These are phyloP conservation scores for Saccharomycopsis malanga DNA, from an alignment of 805 yeast species.

Conservation along the genomic window DNA sequence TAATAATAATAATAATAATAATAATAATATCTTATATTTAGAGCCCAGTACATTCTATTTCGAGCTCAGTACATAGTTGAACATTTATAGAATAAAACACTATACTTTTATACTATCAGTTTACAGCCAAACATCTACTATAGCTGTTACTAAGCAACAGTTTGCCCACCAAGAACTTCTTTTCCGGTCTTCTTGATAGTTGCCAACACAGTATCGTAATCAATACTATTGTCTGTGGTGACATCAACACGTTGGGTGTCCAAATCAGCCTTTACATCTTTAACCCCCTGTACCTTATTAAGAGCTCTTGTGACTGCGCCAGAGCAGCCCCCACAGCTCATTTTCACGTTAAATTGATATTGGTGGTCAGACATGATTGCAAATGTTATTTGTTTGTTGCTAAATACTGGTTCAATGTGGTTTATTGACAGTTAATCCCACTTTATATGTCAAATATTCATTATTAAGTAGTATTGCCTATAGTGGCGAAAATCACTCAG, in stretches of 20 bases:
- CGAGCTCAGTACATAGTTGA: too few relatives aligned
- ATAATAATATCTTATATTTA: too few relatives aligned
- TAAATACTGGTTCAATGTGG: too few relatives aligned
- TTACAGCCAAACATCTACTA: too few relatives aligned
- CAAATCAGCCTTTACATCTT: constrained; percentile 63
- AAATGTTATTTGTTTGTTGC: too few relatives aligned
- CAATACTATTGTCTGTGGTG: constrained; percentile 40
- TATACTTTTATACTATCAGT: neutral
- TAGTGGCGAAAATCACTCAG: too few relatives aligned
- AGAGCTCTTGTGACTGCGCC: constrained; percentile 78
- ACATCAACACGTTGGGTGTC: constrained; percentile 81
- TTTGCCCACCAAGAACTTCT: constrained; percentile 60
- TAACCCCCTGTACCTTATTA: constrained; percentile 64
- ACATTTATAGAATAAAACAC: neutral
- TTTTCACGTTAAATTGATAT: constrained; percentile 73
- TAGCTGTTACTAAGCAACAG: constrained; percentile 41
- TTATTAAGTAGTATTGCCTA: too few relatives aligned
- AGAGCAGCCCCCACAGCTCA: constrained; percentile 87
- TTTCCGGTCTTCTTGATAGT: constrained; percentile 90
- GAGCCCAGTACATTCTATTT: too few relatives aligned
- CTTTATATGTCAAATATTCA: too few relatives aligned
- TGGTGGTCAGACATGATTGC: constrained; percentile 29
- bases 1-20: neutral
- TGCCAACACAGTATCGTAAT: constrained; percentile 71
- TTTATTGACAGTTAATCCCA: too few relatives aligned